phyloP scores from a whole-genome alignment of 2,329 filamentous ascomycete species.

The Tolypocladium tundrense region DNA sequence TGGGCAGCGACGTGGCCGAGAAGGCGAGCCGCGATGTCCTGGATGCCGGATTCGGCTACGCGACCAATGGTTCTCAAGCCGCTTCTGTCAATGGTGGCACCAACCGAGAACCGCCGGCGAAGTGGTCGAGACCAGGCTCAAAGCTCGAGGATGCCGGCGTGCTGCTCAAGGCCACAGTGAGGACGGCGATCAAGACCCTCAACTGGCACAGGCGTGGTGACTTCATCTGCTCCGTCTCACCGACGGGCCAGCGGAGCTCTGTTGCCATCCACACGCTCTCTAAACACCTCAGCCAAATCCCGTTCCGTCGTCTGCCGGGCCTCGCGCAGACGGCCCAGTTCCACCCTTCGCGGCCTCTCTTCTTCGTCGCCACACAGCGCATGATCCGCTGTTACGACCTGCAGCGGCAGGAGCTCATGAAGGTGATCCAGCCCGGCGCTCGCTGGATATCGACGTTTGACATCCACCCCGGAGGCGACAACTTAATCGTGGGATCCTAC shows the following conservation, averaged over 20 bases:
- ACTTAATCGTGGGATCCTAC: conserved; percentile 89
- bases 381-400: conserved; percentile 91
- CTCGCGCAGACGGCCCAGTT: conserved; percentile 83
- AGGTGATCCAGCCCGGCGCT: conserved; percentile 86
- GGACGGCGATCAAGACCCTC: conserved; percentile 74
- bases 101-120: conserved; percentile 66
- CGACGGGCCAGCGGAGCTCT: conserved; percentile 64
- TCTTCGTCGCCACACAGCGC: conserved; percentile 93
- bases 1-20: conserved; percentile 64
- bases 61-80: conserved; percentile 52
- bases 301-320: conserved; percentile 70
- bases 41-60: conserved; percentile 88
- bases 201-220: conserved; percentile 92
- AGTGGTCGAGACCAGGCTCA: conserved; percentile 71
- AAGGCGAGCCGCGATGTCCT: conserved; percentile 65
- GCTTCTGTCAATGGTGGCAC: conserved; percentile 32
- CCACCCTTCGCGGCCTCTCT: conserved; percentile 83
- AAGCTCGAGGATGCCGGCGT: conserved; percentile 70
- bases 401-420: conserved; percentile 80
- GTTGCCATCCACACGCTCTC: conserved; percentile 92
- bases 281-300: conserved; percentile 89
- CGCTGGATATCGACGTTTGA: conserved; percentile 91
- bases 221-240: conserved; percentile 87
- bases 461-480: conserved; percentile 86
- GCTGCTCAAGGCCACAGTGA: conserved; percentile 68